Conservation (phyloP, 345 rosid genomes). For the Aquilaria malaccensis region DNA sequence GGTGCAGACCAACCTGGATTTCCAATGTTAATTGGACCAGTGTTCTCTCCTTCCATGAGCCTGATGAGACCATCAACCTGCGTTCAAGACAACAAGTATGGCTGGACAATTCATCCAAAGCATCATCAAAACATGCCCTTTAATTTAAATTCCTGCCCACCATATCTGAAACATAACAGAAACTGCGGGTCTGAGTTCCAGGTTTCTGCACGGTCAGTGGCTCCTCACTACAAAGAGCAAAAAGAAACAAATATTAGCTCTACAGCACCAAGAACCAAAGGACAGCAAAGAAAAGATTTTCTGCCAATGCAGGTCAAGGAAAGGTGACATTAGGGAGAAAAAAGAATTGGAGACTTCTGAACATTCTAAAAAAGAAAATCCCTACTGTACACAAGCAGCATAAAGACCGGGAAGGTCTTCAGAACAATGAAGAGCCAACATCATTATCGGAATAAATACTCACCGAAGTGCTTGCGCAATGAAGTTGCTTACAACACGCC, state of each 20-base stretch:
- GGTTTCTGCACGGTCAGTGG: slow-evolving; percentile 92
- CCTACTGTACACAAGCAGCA: too few species aligned
- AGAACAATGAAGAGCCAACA: neutral
- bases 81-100: neutral
- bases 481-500: slow-evolving; percentile 99
- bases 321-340: too few species aligned
- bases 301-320: too few species aligned
- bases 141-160: slow-evolving; percentile 21
- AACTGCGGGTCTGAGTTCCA: slow-evolving; percentile 96
- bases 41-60: slow-evolving; percentile 93
- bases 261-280: neutral
- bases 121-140: neutral
- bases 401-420: too few species aligned
- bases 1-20: slow-evolving; percentile 59
- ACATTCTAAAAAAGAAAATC: too few species aligned
- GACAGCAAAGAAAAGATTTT: neutral
- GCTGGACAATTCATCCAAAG: neutral
- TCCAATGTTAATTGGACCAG: slow-evolving; percentile 96
- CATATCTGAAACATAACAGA: slow-evolving; percentile 96
- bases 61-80: slow-evolving; percentile 93
- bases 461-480: slow-evolving; percentile 98
- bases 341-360: too few species aligned
- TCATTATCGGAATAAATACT: neutral
- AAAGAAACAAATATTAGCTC: neutral
- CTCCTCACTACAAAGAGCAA: slow-evolving; percentile 51